Evolutionary conservation across 805 yeast genomes (phyloP), one percentile per base, ranked within the genome.

Genomic region (Spencermartinsiella europaea): DNA sequence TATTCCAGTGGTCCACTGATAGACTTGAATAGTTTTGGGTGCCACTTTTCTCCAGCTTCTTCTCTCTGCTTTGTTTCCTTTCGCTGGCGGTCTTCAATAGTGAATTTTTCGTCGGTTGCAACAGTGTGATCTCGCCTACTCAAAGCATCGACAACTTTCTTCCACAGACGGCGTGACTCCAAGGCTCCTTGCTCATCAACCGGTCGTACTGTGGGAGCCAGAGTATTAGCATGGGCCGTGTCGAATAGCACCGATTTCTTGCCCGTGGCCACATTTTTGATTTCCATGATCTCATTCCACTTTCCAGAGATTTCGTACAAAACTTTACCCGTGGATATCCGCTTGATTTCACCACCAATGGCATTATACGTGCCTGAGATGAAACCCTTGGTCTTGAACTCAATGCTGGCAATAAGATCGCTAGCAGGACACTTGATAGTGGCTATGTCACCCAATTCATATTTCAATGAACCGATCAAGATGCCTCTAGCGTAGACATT

Each of bases 401-500:
- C 98, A 43, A 93, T 83, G 62, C 84, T 91, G 3, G 91, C 88
- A 45, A 76, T 74, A 49, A 75, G 74, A 12, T 77, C 80, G 16
- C 73, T 71, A 8, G 71, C 65, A 4, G 78, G 74, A 57, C 91
- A 85, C 55, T 75, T 77, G 47, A 93, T 73, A n/a, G 75, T 56
- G 80, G 95, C 79, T 61, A 85, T 95, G 64, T 93, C 99, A 22
- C 99, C 98, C 49, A 93, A 68, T 65, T 93, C 99, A 47, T 85
- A 81, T 67, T 83, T 85, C 72, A 93, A 75, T 52, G 83, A 84
- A 21, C 99, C 99, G 60, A 93, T 85, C 21, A 93, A 67, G 37
- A 93, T 86, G 44, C 97, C 97, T 56, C 98, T 76, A 7, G 95
- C 95, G 57, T 93, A 93, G 70, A 91, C 80, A 63, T 93, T 93